Evolutionary conservation across 805 yeast species (phyloP).

Genomic region (Yamadazyma scolyti): DNA sequence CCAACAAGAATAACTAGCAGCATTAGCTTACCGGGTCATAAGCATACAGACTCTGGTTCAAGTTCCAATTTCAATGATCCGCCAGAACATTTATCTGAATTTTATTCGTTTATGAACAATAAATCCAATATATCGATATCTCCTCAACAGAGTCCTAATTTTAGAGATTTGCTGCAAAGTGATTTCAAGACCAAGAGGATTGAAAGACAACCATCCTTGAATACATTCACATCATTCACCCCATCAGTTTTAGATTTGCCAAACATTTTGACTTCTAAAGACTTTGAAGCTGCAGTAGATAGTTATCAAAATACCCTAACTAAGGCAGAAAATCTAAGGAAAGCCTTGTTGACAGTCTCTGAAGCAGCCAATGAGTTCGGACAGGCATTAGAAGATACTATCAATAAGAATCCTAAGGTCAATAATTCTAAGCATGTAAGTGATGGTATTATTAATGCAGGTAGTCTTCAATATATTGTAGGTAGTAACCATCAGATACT

Average conservation of each 20-base stretch:
- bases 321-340: slow-evolving; percentile 45
- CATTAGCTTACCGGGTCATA: too few species aligned
- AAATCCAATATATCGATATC: slow-evolving; percentile 11
- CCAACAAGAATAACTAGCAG: too few species aligned
- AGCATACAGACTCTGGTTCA: too few species aligned
- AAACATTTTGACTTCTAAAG: slow-evolving; percentile 57
- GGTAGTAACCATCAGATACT: slow-evolving; percentile 76
- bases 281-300: slow-evolving; percentile 47
- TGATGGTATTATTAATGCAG: slow-evolving; percentile 65
- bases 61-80: slow-evolving; percentile 18
- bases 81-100: slow-evolving; percentile 58
- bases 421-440: slow-evolving; percentile 28
- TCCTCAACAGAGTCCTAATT: slow-evolving; percentile 10
- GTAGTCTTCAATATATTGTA: slow-evolving; percentile 72
- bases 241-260: slow-evolving; percentile 58
- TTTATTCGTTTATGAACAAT: slow-evolving; percentile 47
- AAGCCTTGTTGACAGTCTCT: slow-evolving; percentile 46
- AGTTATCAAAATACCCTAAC: slow-evolving; percentile 45
- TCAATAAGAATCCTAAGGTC: slow-evolving; percentile 24
- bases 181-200: slow-evolving; percentile 5
- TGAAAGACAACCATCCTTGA: slow-evolving; percentile 28
- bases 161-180: slow-evolving; percentile 7
- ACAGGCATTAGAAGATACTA: slow-evolving; percentile 52
- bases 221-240: slow-evolving; percentile 43
- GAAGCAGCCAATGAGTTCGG: slow-evolving; percentile 71